Evolutionary conservation across 139 green algal genomes (phyloP).

Genomic region (Coelastrella sp.): DNA sequence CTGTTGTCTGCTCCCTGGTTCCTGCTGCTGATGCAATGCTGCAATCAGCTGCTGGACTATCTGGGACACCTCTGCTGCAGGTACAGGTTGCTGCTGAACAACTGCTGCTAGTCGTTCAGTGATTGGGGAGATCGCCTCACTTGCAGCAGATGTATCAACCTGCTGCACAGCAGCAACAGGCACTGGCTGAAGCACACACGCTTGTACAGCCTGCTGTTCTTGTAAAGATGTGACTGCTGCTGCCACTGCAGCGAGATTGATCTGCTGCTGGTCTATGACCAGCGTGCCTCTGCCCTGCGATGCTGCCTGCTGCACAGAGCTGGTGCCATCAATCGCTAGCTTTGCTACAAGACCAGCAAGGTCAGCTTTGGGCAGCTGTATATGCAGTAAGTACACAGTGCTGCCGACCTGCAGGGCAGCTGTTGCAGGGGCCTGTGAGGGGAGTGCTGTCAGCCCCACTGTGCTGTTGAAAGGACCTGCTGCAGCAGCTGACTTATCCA

Average conservation of each 20-base stretch:
- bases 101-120: neutral
- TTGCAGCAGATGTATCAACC: neutral
- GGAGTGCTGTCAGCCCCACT: slow-evolving; percentile 32
- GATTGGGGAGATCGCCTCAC: neutral
- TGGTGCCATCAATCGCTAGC: neutral
- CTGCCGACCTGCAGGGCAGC: slow-evolving; percentile 7
- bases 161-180: neutral
- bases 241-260: neutral
- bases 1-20: too few species aligned
- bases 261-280: neutral
- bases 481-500: neutral
- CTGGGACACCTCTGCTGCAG: slow-evolving; percentile 4
- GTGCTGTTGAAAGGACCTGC: neutral
- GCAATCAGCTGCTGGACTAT: slow-evolving; percentile 1
- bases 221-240: slow-evolving; percentile 16
- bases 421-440: neutral
- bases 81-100: neutral
- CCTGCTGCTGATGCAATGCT: slow-evolving; percentile 32
- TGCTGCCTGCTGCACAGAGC: neutral
- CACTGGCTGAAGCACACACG: slow-evolving; percentile 1
- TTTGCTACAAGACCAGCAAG: slow-evolving; percentile 10
- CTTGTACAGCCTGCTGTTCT: neutral
- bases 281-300: too few species aligned
- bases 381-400: slow-evolving; percentile 23
- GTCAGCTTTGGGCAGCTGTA: slow-evolving; percentile 30